Evolutionary conservation across 768 basidiomycete genomes (phyloP).

Genomic region (Lactarius akahatsu): DNA sequence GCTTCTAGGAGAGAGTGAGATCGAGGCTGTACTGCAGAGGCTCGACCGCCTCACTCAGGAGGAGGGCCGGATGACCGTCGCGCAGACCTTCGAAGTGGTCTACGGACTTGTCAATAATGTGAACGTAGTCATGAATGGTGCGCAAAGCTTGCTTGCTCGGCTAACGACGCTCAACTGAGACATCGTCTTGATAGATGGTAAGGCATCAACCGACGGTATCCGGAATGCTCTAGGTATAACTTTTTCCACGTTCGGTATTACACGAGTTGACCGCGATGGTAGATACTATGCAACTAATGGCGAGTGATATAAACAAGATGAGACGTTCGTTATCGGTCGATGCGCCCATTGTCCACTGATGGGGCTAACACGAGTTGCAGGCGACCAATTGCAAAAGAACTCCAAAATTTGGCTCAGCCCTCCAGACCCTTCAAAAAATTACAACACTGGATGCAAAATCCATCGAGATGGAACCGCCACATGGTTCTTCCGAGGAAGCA

Average conservation of each 20-base stretch:
- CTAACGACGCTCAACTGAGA: background rate
- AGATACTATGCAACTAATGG: conserved; percentile 6
- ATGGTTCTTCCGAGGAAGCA: conserved; percentile 1
- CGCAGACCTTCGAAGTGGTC: conserved; percentile 10
- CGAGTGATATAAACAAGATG: background rate
- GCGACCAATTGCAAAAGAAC: background rate
- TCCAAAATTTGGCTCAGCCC: conserved; percentile 10
- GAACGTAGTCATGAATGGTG: conserved; percentile 9
- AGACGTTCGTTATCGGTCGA: background rate
- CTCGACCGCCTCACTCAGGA: conserved; percentile 7
- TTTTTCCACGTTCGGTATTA: background rate
- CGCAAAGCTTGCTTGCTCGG: background rate
- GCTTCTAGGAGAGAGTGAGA: conserved; percentile 14
- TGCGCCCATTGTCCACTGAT: background rate
- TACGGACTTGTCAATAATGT: conserved; percentile 1
- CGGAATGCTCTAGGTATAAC: background rate
- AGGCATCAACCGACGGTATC: background rate
- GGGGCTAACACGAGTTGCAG: background rate
- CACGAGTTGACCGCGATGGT: background rate
- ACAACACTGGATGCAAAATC: background rate
- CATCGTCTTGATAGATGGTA: background rate
- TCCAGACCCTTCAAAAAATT: conserved; percentile 12
- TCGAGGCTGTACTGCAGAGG: background rate
- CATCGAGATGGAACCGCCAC: conserved; percentile 2
- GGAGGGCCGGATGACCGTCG: background rate